Percentiles rank a stretch among this genome's conserved stretches.
These are phyloP conservation scores for Pyrus bretschneideri DNA, from an alignment of 306 rosid species.

Conservation along the genomic window DNA sequence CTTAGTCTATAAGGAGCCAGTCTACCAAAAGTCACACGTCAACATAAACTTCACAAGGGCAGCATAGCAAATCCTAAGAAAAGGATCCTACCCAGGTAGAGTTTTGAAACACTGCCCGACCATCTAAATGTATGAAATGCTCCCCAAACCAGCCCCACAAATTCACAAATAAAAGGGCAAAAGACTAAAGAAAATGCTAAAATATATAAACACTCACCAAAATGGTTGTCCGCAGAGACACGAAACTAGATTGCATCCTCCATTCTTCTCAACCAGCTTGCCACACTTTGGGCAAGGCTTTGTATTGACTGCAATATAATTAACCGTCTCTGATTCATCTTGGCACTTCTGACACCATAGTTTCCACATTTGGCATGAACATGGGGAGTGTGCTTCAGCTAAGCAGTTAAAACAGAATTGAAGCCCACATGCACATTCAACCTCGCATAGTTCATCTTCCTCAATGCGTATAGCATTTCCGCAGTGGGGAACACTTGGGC, in stretches of 20 bases:
- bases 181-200: not conserved
- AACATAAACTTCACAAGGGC: not conserved
- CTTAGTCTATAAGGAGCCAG: not conserved
- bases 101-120: not conserved
- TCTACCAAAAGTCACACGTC: not conserved
- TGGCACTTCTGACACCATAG: conserved; percentile 26
- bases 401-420: conserved; percentile 35
- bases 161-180: not conserved
- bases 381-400: conserved; percentile 34
- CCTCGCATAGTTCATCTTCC: conserved; percentile 26
- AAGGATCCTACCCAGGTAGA: not conserved
- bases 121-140: not conserved
- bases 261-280: conserved; percentile 33
- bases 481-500: conserved; percentile 41
- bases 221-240: conserved; percentile 36
- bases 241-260: conserved; percentile 34
- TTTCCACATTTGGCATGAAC: conserved; percentile 34
- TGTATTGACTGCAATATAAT: conserved; percentile 27
- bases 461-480: conserved; percentile 31
- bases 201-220: conserved; percentile 22
- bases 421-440: conserved; percentile 33
- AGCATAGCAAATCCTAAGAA: not conserved
- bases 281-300: conserved; percentile 33
- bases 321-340: conserved; percentile 32
- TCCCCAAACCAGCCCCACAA: not conserved